Evolutionary conservation across 2,329 filamentous ascomycete species (phyloP).

Genomic region (Fusarium austroafricanum): DNA sequence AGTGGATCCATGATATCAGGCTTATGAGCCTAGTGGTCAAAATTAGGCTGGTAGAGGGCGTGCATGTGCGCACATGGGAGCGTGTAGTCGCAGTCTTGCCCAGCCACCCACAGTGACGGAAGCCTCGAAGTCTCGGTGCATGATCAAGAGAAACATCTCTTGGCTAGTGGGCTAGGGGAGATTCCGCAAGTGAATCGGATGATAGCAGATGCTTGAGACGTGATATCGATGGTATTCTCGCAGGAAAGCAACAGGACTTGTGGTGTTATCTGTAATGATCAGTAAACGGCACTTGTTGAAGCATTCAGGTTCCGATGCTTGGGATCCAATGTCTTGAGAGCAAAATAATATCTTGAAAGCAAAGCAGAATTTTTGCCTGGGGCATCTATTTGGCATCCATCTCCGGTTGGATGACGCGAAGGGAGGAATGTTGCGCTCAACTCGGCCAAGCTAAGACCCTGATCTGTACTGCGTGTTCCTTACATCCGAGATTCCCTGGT

Average conservation of each 20-base stretch:
- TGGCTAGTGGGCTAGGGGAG: conserved; percentile 36
- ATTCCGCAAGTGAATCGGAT: conserved; percentile 38
- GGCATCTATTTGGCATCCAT: conserved; percentile 2
- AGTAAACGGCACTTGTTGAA: conserved; percentile 17
- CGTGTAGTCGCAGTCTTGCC: conserved; percentile 34
- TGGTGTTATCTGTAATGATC: conserved; percentile 31
- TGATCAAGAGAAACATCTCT: conserved; percentile 35
- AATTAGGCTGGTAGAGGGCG: conserved; percentile 28
- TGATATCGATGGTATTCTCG: conserved; percentile 31
- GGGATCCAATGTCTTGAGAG: conserved; percentile 2
- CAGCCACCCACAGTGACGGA: conserved; percentile 43
- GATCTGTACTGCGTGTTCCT: conserved; percentile 24
- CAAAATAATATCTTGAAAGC: not conserved
- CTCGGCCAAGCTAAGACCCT: conserved; percentile 30
- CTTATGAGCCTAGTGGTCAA: conserved; percentile 44
- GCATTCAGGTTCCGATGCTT: conserved; percentile 18
- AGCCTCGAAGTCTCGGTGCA: conserved; percentile 18
- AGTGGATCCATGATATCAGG: conserved; percentile 49
- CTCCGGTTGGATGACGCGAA: not conserved
- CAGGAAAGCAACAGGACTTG: conserved; percentile 12
- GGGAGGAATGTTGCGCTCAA: conserved; percentile 10
- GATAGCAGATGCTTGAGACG: conserved; percentile 29
- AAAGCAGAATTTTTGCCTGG: conserved; percentile 2
- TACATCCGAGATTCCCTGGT: conserved; percentile 20
- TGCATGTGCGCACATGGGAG: conserved; percentile 40